Evolutionary conservation across 495 filamentous ascomycete genomes (phyloP), one percentile per base, ranked within the genome.

Genomic region (Trichoderma gamsii): DNA sequence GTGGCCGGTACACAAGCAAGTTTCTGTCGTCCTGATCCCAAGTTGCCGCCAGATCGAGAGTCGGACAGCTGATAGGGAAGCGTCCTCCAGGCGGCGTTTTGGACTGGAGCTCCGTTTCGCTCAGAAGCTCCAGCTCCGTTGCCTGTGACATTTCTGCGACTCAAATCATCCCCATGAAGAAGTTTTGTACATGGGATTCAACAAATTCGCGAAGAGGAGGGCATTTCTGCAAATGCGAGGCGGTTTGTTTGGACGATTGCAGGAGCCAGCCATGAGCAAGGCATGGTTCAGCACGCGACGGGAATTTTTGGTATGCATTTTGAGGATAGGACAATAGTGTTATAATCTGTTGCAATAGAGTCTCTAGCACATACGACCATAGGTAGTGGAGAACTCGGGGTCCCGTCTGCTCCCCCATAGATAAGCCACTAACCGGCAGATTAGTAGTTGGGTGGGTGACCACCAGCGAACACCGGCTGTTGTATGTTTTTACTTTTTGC

Each of bases 31-130:
- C 91, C 9, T 27, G 41, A 71, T 70, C 92, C 16, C 84, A 78
- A 4, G 88, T 88, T n/a, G 87, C 89, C 43, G 92, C 79, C 66
- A 97, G 82, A 77, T 95, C 91, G 85, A 94, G 91, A 29, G 86
- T 86, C 12, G 92, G 92, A 78, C 91, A 94, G 76, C 90, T 92
- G 18, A 89, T 81, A 41, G 93, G 73, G 65, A 87, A 82, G 9
- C 56, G 56, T 21, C 56, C 16, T 67, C 79, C 76, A 65, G 70
- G 72, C 9, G 72, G 67, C 18, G 75, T 71, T 18, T 71, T 75
- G 23, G 76, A 71, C 52, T 77, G 75, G 56, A 86, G 75, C 61
- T 75, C 72, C 67, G 80, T 83, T 44, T 82, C 74, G 74, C 79
- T 76, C 64, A 82, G 66, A 49, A 81, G 75, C 66, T 69, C 66